phyloP scores from a whole-genome alignment of 2,329 filamentous ascomycete genomes.

The Hysterium pulicare region DNA sequence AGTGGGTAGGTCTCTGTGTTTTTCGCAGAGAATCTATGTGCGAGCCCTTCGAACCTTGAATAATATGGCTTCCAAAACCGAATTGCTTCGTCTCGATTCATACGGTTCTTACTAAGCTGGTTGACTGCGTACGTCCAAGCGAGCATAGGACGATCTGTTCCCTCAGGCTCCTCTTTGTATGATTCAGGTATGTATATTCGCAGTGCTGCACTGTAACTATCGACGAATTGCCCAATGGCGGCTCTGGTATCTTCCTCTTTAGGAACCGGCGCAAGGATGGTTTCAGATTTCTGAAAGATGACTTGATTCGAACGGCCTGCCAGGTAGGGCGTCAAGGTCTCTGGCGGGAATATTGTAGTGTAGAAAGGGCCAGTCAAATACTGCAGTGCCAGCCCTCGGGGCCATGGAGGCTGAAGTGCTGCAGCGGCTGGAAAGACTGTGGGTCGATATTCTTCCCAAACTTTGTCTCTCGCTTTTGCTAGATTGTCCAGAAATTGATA shows the following conservation, averaged over 20 bases:
- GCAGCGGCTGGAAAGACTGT: constrained; percentile 18
- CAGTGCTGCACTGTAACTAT: constrained; percentile 30
- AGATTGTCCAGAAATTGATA: constrained; percentile 36
- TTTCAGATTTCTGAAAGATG: constrained; percentile 18
- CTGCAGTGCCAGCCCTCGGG: constrained; percentile 34
- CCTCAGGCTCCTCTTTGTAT: constrained; percentile 10
- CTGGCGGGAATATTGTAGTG: constrained; percentile 7
- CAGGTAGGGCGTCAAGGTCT: constrained; percentile 22
- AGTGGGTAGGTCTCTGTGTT: constrained; percentile 3
- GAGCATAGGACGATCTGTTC: constrained; percentile 11
- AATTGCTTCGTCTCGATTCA: constrained; percentile 26
- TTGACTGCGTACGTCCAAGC: constrained; percentile 30
- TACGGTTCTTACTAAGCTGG: constrained; percentile 21
- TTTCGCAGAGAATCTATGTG: background rate
- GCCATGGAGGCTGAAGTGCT: constrained; percentile 25
- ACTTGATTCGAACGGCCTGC: constrained; percentile 15
- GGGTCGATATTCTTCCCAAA: constrained; percentile 29
- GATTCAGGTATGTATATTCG: constrained; percentile 17
- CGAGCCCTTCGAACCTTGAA: too few relatives aligned
- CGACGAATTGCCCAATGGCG: constrained; percentile 33
- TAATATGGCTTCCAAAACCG: constrained; percentile 22
- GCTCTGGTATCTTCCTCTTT: constrained; percentile 17
- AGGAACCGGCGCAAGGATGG: constrained; percentile 17
- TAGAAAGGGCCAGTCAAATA: constrained; percentile 19
- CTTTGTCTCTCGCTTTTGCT: constrained; percentile 27